Percentiles rank a stretch among this genome's conserved stretches.
Evolutionary conservation across 2,329 filamentous ascomycete species (phyloP).

Genomic region (Fusarium globosum): DNA sequence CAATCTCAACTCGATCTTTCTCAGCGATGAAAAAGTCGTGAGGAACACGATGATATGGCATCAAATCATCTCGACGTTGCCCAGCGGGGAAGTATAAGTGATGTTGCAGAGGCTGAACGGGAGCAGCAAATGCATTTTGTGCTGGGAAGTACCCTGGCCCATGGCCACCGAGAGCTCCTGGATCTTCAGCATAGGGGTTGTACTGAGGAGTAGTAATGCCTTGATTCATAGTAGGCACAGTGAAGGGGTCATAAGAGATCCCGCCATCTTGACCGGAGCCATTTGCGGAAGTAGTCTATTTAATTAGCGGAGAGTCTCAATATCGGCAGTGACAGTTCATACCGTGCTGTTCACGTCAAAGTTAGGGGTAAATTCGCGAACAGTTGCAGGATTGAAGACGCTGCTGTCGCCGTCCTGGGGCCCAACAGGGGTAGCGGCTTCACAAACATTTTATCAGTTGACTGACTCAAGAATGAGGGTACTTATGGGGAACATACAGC

Average conservation of each 20-base stretch:
- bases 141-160: conserved; percentile 74
- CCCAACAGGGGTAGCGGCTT: conserved; percentile 53
- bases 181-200: conserved; percentile 84
- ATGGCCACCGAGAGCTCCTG: conserved; percentile 64
- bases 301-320: neutral
- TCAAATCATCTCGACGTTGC: conserved; percentile 81
- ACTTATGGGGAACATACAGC: conserved; percentile 48
- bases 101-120: conserved; percentile 80
- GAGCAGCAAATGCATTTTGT: conserved; percentile 62
- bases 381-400: conserved; percentile 66
- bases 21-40: conserved; percentile 95
- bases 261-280: conserved; percentile 60
- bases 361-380: conserved; percentile 70
- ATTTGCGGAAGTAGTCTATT: conserved; percentile 55
- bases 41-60: conserved; percentile 85
- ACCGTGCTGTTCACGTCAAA: conserved; percentile 65
- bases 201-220: conserved; percentile 63
- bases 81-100: conserved; percentile 92
- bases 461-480: neutral
- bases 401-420: conserved; percentile 57
- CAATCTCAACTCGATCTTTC: conserved; percentile 85
- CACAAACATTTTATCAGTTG: conserved; percentile 16
- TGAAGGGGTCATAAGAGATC: conserved; percentile 70
- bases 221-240: conserved; percentile 66
- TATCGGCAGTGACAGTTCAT: conserved; percentile 37